Evolutionary conservation across 257 asterid species (phyloP), one percentile per base, ranked within the genome.

Genomic region (Thymus mandschuricus): DNA sequence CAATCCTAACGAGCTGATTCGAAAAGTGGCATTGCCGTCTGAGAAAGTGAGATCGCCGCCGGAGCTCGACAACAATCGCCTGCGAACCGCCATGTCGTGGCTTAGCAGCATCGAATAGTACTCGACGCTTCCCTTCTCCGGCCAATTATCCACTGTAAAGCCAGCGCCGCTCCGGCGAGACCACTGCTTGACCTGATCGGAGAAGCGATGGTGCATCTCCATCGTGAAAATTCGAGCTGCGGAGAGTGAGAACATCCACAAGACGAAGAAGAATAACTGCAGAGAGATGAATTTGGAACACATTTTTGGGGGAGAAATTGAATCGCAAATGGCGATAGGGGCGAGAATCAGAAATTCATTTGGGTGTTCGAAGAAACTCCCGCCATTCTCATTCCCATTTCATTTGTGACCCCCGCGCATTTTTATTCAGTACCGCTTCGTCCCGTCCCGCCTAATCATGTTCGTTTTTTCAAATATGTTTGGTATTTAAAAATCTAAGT

Each of bases 191-290:
- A 92, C 88, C 34, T 82, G 84, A 54, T 87, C 88, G 71, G 96
- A 89, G 80, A 87, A 92, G 10, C 96, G 88, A 72, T 92, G 96
- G 85, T 92, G 97, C 83, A 91, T 86, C 86, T 89, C 86, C 54
- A 91, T 83, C 21, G 86, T 83, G 82, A 80, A 87, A 71, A 83
- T 72, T 50, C 80, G 84, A 72, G 86, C 90, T 68, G 61, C 6
- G 61, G 84, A 76, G 75, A 69, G 28, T 41, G 70, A 77, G 13
- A 71, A 68, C 50, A 52, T 80, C 69, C 67, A 78, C 41, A 80
- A 21, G 21, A 21, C 5, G 45, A 60, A 45, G 60, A 75, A 64
- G 69, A 78, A 60, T 2, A 60, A 63, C 50, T 75, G 69, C 73
- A 78, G 60, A 60, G 75, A 72, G 68, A 74, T 64, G 57, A 52